These are phyloP conservation scores for Diplodia seriata DNA, from an alignment of 2,329 filamentous ascomycete genomes.

Conservation along the genomic window DNA sequence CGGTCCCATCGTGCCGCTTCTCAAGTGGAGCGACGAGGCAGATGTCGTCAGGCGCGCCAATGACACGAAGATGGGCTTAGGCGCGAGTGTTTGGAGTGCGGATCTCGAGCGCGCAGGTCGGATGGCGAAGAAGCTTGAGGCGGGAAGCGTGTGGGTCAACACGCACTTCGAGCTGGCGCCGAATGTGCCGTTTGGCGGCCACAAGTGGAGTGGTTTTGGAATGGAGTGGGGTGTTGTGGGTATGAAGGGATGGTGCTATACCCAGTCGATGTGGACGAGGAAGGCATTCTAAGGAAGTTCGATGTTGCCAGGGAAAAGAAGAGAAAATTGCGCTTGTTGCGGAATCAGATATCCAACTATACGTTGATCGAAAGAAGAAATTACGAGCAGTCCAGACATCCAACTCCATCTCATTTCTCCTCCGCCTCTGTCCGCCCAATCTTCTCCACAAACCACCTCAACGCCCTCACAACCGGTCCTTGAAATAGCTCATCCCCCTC, in stretches of 20 bases:
- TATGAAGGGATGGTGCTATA: conserved; percentile 65
- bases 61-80: conserved; percentile 59
- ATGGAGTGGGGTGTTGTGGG: conserved; percentile 67
- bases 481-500: conserved; percentile 10
- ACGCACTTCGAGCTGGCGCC: conserved; percentile 44
- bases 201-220: conserved; percentile 68
- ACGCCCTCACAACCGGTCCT: neutral
- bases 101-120: conserved; percentile 55
- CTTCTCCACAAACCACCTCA: conserved; percentile 8
- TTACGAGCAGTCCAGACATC: too few species aligned
- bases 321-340: neutral
- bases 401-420: neutral
- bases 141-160: conserved; percentile 63
- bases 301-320: neutral
- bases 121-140: conserved; percentile 54
- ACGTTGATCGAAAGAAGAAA: too few species aligned
- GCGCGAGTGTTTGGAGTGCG: conserved; percentile 60
- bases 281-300: conserved; percentile 8
- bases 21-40: conserved; percentile 65
- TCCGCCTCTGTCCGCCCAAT: neutral
- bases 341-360: too few species aligned
- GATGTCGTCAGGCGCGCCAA: conserved; percentile 58
- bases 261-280: conserved; percentile 22
- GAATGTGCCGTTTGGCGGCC: conserved; percentile 65
- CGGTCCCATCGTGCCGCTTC: conserved; percentile 67